phyloP scores from a whole-genome alignment of 495 filamentous ascomycete genomes.

The Glutinoglossum americanum region DNA sequence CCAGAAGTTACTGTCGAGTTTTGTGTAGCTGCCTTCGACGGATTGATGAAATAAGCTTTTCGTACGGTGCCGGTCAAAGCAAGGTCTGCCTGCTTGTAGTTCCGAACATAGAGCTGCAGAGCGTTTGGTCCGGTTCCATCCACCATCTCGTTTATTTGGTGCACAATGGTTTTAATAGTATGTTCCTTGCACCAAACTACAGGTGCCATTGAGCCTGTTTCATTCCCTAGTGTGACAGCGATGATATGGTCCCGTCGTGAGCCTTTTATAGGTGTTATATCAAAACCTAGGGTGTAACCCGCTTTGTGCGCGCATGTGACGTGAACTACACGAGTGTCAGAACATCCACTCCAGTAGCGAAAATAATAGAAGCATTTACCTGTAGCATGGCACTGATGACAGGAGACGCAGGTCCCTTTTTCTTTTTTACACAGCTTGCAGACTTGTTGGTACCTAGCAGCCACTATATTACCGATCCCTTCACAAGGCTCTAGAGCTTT shows the following conservation, averaged over 20 bases:
- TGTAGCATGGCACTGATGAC: constrained; percentile 55
- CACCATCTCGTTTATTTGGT: constrained; percentile 53
- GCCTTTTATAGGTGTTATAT: constrained; percentile 74
- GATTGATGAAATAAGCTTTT: constrained; percentile 51
- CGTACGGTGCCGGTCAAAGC: constrained; percentile 75
- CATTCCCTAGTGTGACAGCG: constrained; percentile 48
- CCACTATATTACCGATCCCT: constrained; percentile 60
- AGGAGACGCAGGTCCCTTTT: constrained; percentile 59
- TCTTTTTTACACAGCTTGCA: constrained; percentile 73
- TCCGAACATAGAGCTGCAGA: constrained; percentile 63
- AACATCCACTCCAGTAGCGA: background rate
- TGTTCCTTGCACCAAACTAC: constrained; percentile 85
- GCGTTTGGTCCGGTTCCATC: constrained; percentile 40
- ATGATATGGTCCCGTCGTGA: constrained; percentile 56
- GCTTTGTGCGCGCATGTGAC: constrained; percentile 74
- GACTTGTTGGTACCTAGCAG: constrained; percentile 39
- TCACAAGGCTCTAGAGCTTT: constrained; percentile 63
- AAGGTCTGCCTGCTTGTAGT: constrained; percentile 87
- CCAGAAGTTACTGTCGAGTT: constrained; percentile 7
- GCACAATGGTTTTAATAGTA: constrained; percentile 41
- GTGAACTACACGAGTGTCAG: constrained; percentile 34
- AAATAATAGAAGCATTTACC: constrained; percentile 12
- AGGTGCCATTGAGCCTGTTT: constrained; percentile 54
- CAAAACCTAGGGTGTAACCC: constrained; percentile 68
- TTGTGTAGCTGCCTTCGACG: constrained; percentile 20